Base-by-base conservation (phyloP, 1,139 yeast species). In the Saccharomyces pastorianus region DNA sequence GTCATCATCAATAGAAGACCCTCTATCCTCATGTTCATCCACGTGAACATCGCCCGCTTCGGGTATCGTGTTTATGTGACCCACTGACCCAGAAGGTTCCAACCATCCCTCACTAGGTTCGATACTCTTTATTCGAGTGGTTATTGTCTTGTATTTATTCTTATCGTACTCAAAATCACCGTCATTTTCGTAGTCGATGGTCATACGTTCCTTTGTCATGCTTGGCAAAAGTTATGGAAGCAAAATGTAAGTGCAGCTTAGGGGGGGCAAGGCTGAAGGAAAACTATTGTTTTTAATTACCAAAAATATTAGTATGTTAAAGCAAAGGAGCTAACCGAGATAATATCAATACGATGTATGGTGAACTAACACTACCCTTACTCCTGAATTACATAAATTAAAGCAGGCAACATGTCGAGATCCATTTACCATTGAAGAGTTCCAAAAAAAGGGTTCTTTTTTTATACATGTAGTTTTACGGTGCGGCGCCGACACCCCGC, bases 1-100 rank as follows among this genome's bases (percentile, higher is more conserved):
- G 41, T 57, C 59, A 32, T 56, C 55, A 31, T 60, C 60, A 26
- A 20, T 38, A 11, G 26, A 38, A 6, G 44, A 17, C 9, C n/a
- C 44, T 38, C 44, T 20, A 38, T 38, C 44, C 44, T 38, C 44
- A 38, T 38, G 44, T 20, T 38, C 44, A 38, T 38, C 25, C n/a
- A 38, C 26, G 25, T 38, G 26, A 3, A 38, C n/a, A 3, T 38
- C n/a, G 20, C 26, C 44, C 20, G 11, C 44, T 38, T 38, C 44
- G n/a, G 23, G 44, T 38, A 38, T 38, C 6, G 44, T 38, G 25
- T 25, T 38, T 38, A 38, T 20, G 13, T 17, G 44, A 9, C 13
- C 6, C 11, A 38, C 25, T 20, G 44, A 38, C 13, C 20, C n/a
- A 38, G 44, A 17, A 38, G 44, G 49, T 20, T 28, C 49, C 41